Conservation (phyloP, 2,329 filamentous ascomycete genomes). For the Exophiala sideris region DNA sequence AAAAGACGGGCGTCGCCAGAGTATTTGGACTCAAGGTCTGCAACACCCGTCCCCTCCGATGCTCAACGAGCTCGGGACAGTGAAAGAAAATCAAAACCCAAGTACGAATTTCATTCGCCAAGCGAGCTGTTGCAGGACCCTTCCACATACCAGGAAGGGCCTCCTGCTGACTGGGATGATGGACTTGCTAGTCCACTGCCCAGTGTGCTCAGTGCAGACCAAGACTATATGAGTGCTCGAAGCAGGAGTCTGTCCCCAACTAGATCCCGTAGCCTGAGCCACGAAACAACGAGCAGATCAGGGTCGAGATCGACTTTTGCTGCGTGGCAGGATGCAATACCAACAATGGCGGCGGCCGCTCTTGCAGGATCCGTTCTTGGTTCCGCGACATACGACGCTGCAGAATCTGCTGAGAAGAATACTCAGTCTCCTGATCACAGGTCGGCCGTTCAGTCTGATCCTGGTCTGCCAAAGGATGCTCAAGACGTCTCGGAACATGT, state of each 20-base stretch:
- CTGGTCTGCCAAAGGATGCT: background rate
- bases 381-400: constrained; percentile 2
- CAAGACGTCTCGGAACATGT: background rate
- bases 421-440: background rate
- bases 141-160: constrained; percentile 26
- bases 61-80: constrained; percentile 36
- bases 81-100: constrained; percentile 37
- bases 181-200: constrained; percentile 22
- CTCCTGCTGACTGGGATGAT: constrained; percentile 19
- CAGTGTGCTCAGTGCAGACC: constrained; percentile 25
- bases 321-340: constrained; percentile 15
- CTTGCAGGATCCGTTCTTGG: constrained; percentile 7
- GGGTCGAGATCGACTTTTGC: constrained; percentile 17
- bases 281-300: constrained; percentile 13
- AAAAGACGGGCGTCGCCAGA: constrained; percentile 37
- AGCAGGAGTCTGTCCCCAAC: constrained; percentile 22
- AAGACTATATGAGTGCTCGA: constrained; percentile 27
- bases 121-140: constrained; percentile 45
- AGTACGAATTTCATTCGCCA: constrained; percentile 47
- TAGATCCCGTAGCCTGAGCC: constrained; percentile 15
- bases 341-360: constrained; percentile 13
- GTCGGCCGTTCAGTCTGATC: background rate
- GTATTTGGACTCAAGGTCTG: constrained; percentile 60
- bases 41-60: constrained; percentile 63
- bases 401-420: background rate